Evolutionary conservation across 768 basidiomycete genomes (phyloP), one percentile per base, ranked within the genome.

Genomic region (Tylopilus balloui): DNA sequence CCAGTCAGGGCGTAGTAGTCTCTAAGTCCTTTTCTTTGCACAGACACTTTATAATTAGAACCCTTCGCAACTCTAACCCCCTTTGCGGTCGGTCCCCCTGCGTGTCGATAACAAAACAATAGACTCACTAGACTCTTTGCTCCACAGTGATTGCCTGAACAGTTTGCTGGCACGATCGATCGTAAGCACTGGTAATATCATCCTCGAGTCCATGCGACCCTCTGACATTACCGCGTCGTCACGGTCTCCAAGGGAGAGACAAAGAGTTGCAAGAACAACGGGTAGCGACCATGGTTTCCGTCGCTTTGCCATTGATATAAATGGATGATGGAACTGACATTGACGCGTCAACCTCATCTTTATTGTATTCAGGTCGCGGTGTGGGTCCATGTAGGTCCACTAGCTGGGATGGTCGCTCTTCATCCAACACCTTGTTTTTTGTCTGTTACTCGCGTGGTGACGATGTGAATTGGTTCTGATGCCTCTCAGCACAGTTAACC

Each of bases 341-440:
- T 12, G 32, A 32, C n/a, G 24, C 12, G 37, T 45, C 14, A 15
- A 32, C 12, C 32, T 44, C 25, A 25, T 14, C 31, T 36, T 46
- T 53, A 46, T 62, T 64, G 48, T 62, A 40, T 38, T 52, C 38
- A 42, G 44, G 56, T 58, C 24, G 41, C 32, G 6, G 1, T 58
- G 61, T 61, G 48, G 59, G 59, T 52, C 62, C 49, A 17, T 56
- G 59, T 64, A 10, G 62, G 56, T 56, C 56, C 61, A 38, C 21
- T 40, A 17, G 28, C 32, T 8, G 27, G 32, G 23, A 10, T 41
- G 5, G 11, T 39, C 13, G 21, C 14, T 47, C 43, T 35, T 15
- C 42, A 13, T 42, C 41, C 31, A 23, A 11, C 28, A 20, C 41
- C 43, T 55, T 55, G 48, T 58, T 52, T 48, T 52, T 61, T 61